These are phyloP conservation scores for Knoxdaviesia capensis DNA, from an alignment of 2,329 filamentous ascomycete genomes.

Conservation along the genomic window DNA sequence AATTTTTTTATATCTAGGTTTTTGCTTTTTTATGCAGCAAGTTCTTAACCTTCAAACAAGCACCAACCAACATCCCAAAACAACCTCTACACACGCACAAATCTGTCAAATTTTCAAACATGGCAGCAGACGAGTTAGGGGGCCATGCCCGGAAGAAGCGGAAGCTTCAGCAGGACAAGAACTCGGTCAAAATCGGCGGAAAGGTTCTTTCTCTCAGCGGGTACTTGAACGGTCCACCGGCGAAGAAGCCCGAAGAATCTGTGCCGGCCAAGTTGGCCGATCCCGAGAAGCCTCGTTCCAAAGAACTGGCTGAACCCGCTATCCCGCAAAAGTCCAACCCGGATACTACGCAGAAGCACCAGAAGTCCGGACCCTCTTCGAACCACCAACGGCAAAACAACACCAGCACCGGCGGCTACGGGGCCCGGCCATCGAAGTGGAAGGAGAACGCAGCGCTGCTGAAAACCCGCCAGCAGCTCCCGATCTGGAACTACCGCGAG, in stretches of 20 bases:
- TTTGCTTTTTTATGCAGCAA: neutral
- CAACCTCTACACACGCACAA: neutral
- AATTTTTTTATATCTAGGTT: neutral
- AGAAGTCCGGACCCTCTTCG: neutral
- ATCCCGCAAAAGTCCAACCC: neutral
- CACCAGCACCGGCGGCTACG: neutral
- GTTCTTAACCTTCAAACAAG: neutral
- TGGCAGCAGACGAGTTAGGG: too few relatives aligned
- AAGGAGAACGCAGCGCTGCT: slow-evolving; percentile 15
- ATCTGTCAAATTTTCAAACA: slow-evolving; percentile 6
- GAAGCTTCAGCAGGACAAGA: slow-evolving; percentile 13
- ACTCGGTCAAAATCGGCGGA: slow-evolving; percentile 23
- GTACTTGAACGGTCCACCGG: slow-evolving; percentile 19
- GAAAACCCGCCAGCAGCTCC: slow-evolving; percentile 43
- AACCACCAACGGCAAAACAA: neutral
- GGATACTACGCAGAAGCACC: neutral
- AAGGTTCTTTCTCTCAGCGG: slow-evolving; percentile 28
- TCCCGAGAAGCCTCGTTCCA: slow-evolving; percentile 22
- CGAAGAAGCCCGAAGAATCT: neutral
- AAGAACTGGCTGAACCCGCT: neutral
- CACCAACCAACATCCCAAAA: neutral
- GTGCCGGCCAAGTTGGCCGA: slow-evolving; percentile 10
- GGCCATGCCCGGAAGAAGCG: slow-evolving; percentile 14
- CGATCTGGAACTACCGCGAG: slow-evolving; percentile 58
- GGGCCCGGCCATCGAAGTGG: slow-evolving; percentile 1